A percentile compares a stretch with the other conserved stretches of the same genome.
phyloP scores from a whole-genome alignment of 2,329 filamentous ascomycete species.

The Diaporthe humulicola region DNA sequence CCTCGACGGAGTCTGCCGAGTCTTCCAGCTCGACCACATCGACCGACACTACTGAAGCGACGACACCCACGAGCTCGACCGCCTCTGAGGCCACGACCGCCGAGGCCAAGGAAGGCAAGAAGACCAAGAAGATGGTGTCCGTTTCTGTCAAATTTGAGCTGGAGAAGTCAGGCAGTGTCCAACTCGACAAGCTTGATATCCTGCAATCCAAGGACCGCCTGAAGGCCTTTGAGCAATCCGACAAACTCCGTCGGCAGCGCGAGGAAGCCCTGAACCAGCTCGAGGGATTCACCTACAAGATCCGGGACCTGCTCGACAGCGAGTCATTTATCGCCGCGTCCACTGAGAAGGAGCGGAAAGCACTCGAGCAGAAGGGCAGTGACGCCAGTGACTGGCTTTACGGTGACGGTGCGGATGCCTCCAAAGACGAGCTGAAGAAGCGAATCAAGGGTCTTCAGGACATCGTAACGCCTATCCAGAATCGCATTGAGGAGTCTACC shows the following conservation, averaged over 20 bases:
- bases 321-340: conserved; percentile 80
- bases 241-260: conserved; percentile 79
- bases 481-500: conserved; percentile 78
- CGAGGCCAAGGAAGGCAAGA: conserved; percentile 67
- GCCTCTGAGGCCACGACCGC: conserved; percentile 60
- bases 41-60: conserved; percentile 50
- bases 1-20: conserved; percentile 57
- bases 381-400: conserved; percentile 91
- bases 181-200: conserved; percentile 63
- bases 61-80: conserved; percentile 44
- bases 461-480: conserved; percentile 82
- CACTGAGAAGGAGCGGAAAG: conserved; percentile 74
- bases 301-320: conserved; percentile 84
- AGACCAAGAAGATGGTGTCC: conserved; percentile 70
- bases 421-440: conserved; percentile 79
- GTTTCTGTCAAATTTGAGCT: conserved; percentile 66
- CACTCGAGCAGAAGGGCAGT: conserved; percentile 77
- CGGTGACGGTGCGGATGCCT: conserved; percentile 83
- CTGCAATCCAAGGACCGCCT: conserved; percentile 76
- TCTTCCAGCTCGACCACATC: conserved; percentile 51
- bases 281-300: conserved; percentile 93
- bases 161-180: conserved; percentile 63
- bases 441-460: conserved; percentile 83
- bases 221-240: conserved; percentile 86
- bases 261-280: conserved; percentile 93